Base-by-base conservation (phyloP, 108 stramenopile species). In the Asterionellopsis glacialis region DNA sequence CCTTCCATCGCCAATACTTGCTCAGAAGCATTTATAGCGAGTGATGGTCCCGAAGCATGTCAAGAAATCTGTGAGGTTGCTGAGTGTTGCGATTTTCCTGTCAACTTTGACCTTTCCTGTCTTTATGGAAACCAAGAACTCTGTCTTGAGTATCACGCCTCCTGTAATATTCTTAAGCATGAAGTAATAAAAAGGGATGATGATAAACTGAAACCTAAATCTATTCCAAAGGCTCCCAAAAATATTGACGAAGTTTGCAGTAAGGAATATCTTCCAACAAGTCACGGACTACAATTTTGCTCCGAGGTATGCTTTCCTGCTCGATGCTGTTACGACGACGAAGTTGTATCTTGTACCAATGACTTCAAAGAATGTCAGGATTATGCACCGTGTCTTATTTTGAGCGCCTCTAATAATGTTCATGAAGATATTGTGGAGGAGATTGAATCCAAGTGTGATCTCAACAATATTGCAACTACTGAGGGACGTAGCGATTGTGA, bases 31-130 rank as follows among this genome's bases (percentile, higher is more conserved):
- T 21, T 48, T 21, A 21, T 48, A 1, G 47, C 67, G 9, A 11
- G 18, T 41, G 45, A 68, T 44, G 67, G 67, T 12, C 12, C 52
- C 14, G 23, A 53, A 43, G 50, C 21, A 0, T 70, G 69, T 22
- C 41, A 61, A 51, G 44, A 52, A 53, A 48, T 41, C 16, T 70
- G 69, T 59, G 69, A 70, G 33, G 26, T 53, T 16, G 69, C 69
- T 11, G 69, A 70, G 43, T 70, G 69, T 24, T 70, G 69, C 39
- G 28, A 23, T 14, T 43, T 64, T 33, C 69, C 69, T 14, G 24
- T 38, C 15, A 51, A 40, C 24, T 64, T 54, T 13, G 63, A 53
- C 1, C 57, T 70, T 18, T 70, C 69, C 11, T 70, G 69, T 43
- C 41, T 59, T 18, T 40, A n/a, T 39, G 63, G 51, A 42, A 70